These are phyloP conservation scores for Coemansia sp. DNA, from an alignment of 192 early-diverging fungal genomes.

Conservation along the genomic window DNA sequence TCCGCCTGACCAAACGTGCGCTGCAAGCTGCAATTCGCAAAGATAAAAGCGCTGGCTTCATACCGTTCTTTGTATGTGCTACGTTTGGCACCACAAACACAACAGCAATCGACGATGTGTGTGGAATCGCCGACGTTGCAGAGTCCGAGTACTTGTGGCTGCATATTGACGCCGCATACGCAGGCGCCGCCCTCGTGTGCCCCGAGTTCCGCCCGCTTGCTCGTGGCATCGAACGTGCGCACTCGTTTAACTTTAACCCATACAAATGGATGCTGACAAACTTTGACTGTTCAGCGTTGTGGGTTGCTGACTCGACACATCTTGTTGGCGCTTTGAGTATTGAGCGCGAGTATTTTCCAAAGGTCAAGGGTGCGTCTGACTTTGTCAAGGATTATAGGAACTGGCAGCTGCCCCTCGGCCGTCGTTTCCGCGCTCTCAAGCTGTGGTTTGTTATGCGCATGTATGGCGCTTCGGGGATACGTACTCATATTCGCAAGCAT, in stretches of 20 bases:
- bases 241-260: constrained; percentile 64
- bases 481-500: constrained; percentile 51
- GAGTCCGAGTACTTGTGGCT: constrained; percentile 56
- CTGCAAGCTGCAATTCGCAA: constrained; percentile 46
- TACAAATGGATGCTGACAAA: constrained; percentile 68
- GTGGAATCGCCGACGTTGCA: constrained; percentile 55
- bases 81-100: constrained; percentile 67
- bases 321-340: constrained; percentile 57
- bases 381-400: constrained; percentile 58
- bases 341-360: constrained; percentile 56
- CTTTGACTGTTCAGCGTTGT: constrained; percentile 66
- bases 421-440: constrained; percentile 64
- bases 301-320: constrained; percentile 56
- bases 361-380: constrained; percentile 26
- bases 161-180: constrained; percentile 69
- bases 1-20: constrained; percentile 42
- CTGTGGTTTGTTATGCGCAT: constrained; percentile 65
- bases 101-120: constrained; percentile 58
- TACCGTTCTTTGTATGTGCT: constrained; percentile 65
- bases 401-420: constrained; percentile 62
- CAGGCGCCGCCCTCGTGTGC: constrained; percentile 59
- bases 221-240: constrained; percentile 53
- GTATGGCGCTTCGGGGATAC: constrained; percentile 58
- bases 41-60: constrained; percentile 55
- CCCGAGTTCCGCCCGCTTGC: constrained; percentile 58